Conservation (phyloP, 163 green algal species). For the Picocystis sp. region DNA sequence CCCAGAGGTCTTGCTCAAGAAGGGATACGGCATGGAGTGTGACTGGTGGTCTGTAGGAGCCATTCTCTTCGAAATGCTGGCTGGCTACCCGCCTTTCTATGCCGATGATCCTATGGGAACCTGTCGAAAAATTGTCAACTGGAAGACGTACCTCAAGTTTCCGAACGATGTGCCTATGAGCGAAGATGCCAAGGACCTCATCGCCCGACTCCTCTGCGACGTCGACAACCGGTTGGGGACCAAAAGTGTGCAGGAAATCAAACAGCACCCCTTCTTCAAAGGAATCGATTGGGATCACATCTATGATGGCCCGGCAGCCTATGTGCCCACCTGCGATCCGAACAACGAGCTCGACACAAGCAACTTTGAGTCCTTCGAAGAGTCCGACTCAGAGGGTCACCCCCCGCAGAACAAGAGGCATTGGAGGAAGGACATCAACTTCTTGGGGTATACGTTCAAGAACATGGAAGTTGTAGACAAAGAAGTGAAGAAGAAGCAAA, state of each 20-base stretch:
- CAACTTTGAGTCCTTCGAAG: constrained; percentile 97
- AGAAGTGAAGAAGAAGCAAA: background rate
- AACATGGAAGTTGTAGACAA: constrained; percentile 62
- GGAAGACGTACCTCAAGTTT: constrained; percentile 74
- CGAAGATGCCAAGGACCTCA: constrained; percentile 61
- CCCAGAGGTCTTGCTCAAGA: constrained; percentile 91
- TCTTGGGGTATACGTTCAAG: constrained; percentile 97
- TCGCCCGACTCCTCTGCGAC: constrained; percentile 82
- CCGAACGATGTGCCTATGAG: constrained; percentile 34
- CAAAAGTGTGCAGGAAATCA: constrained; percentile 55
- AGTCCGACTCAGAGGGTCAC: constrained; percentile 19
- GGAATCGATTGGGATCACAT: constrained; percentile 70
- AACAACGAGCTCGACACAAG: constrained; percentile 85
- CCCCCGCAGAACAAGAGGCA: background rate
- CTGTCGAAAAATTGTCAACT: constrained; percentile 96
- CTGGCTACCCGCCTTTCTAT: constrained; percentile 94
- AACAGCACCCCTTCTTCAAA: constrained; percentile 81
- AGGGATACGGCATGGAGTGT: constrained; percentile 96
- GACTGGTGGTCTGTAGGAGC: constrained; percentile 95
- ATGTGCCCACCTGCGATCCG: constrained; percentile 42
- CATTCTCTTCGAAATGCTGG: constrained; percentile 96
- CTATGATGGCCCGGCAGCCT: constrained; percentile 44
- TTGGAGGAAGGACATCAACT: constrained; percentile 62
- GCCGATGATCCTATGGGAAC: constrained; percentile 68
- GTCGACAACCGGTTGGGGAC: constrained; percentile 74